These are phyloP conservation scores for Quercus mongolica DNA, from an alignment of 306 rosid genomes.

Conservation along the genomic window DNA sequence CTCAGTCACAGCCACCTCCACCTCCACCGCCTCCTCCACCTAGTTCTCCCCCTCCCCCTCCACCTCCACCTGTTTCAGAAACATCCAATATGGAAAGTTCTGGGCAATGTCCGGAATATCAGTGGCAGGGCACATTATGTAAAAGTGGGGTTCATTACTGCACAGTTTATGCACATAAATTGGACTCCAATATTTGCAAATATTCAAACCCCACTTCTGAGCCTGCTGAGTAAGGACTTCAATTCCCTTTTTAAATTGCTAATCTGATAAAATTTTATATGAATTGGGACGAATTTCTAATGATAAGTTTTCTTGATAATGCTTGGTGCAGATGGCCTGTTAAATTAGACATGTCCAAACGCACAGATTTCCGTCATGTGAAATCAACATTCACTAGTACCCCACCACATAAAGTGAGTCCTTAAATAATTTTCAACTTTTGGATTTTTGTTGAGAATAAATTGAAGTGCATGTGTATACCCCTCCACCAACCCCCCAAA, in stretches of 20 bases:
- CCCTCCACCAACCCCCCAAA: not conserved
- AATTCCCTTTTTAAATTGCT: conserved; percentile 16
- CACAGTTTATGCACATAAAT: conserved; percentile 65
- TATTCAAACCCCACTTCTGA: conserved; percentile 70
- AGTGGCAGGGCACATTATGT: conserved; percentile 83
- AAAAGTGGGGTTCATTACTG: conserved; percentile 96
- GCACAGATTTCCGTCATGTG: conserved; percentile 83
- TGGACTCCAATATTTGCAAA: conserved; percentile 68
- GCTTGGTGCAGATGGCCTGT: conserved; percentile 82
- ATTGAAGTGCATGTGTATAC: not conserved
- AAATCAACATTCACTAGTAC: conserved; percentile 72
- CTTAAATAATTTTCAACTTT: conserved; percentile 9
- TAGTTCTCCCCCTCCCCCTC: conserved; percentile 69
- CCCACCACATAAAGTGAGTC: conserved; percentile 78
- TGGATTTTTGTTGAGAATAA: not conserved
- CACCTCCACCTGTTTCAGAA: conserved; percentile 61
- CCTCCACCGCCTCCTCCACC: conserved; percentile 85
- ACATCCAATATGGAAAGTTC: conserved; percentile 41
- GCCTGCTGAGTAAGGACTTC: conserved; percentile 69
- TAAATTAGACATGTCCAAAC: conserved; percentile 93
- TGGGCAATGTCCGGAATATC: conserved; percentile 42
- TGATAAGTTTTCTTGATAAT: conserved; percentile 20
- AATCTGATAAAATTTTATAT: conserved; percentile 14
- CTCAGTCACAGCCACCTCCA: conserved; percentile 67
- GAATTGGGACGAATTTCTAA: not conserved